These are phyloP conservation scores for Tranzscheliella williamsii DNA, from an alignment of 1,284 basidiomycete genomes.

Conservation along the genomic window DNA sequence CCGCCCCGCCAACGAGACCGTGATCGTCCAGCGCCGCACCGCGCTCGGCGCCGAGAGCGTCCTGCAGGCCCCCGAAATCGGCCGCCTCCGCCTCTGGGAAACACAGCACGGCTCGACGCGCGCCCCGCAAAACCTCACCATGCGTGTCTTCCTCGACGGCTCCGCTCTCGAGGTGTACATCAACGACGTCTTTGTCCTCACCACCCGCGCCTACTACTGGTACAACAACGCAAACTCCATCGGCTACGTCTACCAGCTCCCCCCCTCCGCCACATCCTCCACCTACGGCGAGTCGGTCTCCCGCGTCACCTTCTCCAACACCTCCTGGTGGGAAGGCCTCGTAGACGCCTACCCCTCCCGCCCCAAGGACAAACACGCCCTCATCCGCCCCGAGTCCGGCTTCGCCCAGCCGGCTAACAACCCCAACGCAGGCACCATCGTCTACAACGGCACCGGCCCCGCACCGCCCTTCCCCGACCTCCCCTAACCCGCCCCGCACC, in stretches of 20 bases:
- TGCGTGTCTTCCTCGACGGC: constrained; percentile 30
- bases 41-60: constrained; percentile 12
- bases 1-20: constrained; percentile 14
- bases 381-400: constrained; percentile 9
- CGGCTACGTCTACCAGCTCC: constrained; percentile 20
- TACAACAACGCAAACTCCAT: constrained; percentile 7
- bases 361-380: constrained; percentile 10
- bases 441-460: constrained; percentile 19
- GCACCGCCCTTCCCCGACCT: constrained; percentile 11
- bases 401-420: constrained; percentile 22
- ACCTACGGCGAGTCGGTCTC: not conserved
- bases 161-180: constrained; percentile 30
- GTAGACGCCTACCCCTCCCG: constrained; percentile 21
- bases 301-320: constrained; percentile 5
- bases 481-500: no score
- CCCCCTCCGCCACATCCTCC: not conserved
- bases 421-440: constrained; percentile 9
- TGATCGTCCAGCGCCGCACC: constrained; percentile 16
- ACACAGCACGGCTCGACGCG: not conserved
- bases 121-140: constrained; percentile 1
- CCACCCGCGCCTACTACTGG: constrained; percentile 30
- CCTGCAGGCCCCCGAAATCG: constrained; percentile 6
- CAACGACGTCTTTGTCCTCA: constrained; percentile 26
- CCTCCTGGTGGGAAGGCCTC: constrained; percentile 30
- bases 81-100: constrained; percentile 27